Evolutionary conservation across 2,329 filamentous ascomycete genomes (phyloP).

Genomic region (Nigrograna mackinnonii): DNA sequence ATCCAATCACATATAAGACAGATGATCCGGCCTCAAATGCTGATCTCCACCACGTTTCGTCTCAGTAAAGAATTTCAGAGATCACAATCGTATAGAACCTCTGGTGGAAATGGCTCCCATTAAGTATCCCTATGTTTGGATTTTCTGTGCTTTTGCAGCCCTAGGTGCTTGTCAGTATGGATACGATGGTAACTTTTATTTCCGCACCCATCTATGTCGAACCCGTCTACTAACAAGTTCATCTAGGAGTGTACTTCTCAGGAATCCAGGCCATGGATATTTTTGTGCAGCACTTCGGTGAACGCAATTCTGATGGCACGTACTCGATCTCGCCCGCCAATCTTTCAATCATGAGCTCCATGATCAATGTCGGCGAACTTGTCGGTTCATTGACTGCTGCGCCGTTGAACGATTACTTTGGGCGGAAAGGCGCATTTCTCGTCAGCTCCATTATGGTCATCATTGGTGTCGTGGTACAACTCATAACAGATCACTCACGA

Average conservation of each 20-base stretch:
- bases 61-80: no score
- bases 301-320: conserved; percentile 23
- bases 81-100: no score
- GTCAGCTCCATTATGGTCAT: conserved; percentile 59
- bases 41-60: no score
- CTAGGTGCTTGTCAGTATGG: conserved; percentile 44
- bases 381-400: conserved; percentile 40
- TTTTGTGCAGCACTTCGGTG: conserved; percentile 40
- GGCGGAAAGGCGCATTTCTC: conserved; percentile 57
- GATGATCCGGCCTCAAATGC: no score
- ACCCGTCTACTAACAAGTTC: no score
- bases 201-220: neutral
- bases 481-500: conserved; percentile 47
- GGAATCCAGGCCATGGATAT: conserved; percentile 38
- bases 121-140: conserved; percentile 35
- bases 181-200: conserved; percentile 24
- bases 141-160: conserved; percentile 41
- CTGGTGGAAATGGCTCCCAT: conserved; percentile 12
- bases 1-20: no score
- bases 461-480: conserved; percentile 60
- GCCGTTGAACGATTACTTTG: conserved; percentile 55
- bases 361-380: conserved; percentile 47
- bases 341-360: conserved; percentile 39
- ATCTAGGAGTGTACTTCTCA: conserved; percentile 38
- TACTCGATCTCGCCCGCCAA: conserved; percentile 29